phyloP scores from a whole-genome alignment of 148 eudicot genomes.

The Chenopodium album region DNA sequence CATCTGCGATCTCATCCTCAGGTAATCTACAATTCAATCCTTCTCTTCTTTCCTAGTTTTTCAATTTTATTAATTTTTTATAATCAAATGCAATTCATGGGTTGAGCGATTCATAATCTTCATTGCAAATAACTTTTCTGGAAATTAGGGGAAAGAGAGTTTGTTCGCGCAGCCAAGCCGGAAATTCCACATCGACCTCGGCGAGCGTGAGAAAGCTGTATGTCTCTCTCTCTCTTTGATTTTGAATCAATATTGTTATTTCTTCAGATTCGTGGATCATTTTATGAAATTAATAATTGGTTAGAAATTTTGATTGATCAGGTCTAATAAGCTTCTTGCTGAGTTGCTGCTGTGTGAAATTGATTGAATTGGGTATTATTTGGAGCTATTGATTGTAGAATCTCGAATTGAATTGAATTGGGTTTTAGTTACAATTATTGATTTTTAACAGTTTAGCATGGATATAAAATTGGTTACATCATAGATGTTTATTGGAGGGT shows the following conservation, averaged over 20 bases:
- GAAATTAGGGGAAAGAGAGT: slow-evolving; percentile 36
- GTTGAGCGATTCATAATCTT: not conserved
- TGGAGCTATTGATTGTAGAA: not conserved
- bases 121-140: not conserved
- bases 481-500: no score
- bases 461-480: no score
- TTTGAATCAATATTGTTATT: not conserved
- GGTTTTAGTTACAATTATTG: not conserved
- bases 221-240: slow-evolving; percentile 25
- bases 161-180: slow-evolving; percentile 43
- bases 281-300: not conserved
- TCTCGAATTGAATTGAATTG: not conserved
- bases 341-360: not conserved
- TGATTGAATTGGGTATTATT: not conserved
- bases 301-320: not conserved
- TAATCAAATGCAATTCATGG: not conserved
- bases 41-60: not conserved
- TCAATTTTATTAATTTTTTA: not conserved
- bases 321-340: not conserved
- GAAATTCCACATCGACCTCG: slow-evolving; percentile 62
- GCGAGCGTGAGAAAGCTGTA: slow-evolving; percentile 84
- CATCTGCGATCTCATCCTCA: slow-evolving; percentile 51
- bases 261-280: not conserved
- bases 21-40: slow-evolving; percentile 30
- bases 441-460: not conserved